Conservation (phyloP, 257 asterid species). For the Ocimum tenuiflorum region DNA sequence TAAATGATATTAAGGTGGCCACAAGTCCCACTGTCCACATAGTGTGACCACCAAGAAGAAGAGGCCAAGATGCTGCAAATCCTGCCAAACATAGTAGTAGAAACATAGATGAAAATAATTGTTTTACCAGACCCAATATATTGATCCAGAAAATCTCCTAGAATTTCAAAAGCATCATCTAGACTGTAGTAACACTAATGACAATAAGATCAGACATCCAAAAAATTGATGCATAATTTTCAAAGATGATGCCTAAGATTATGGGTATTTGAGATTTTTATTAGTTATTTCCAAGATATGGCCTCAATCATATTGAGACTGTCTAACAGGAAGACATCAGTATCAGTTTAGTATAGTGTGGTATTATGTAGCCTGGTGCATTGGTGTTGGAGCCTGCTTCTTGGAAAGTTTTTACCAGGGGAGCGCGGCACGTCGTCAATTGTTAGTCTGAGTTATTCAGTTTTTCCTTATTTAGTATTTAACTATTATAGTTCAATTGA, state of each 20-base stretch:
- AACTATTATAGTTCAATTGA: too few relatives aligned
- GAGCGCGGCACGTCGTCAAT: too few relatives aligned
- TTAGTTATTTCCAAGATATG: conserved; percentile 6
- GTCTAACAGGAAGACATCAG: background rate
- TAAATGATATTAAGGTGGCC: conserved; percentile 77
- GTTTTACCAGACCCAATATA: background rate
- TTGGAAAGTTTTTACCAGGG: too few relatives aligned
- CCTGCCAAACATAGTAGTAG: conserved; percentile 39
- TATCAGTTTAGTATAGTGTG: background rate
- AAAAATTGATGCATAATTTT: background rate
- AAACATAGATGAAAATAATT: conserved; percentile 3
- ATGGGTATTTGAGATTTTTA: background rate
- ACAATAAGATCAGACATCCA: background rate
- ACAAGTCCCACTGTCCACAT: conserved; percentile 98
- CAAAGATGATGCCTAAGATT: conserved; percentile 11
- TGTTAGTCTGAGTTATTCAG: too few relatives aligned
- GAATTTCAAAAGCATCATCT: background rate
- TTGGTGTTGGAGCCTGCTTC: too few relatives aligned
- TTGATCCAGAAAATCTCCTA: background rate
- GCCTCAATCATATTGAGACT: background rate
- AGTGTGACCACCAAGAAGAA: conserved; percentile 80
- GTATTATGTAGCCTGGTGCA: background rate
- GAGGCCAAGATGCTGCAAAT: conserved; percentile 75
- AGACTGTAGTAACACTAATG: background rate
- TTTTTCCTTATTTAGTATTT: too few relatives aligned